phyloP scores from a whole-genome alignment of 1,139 yeast genomes.

The Blastobotrys raffinosifermentans region DNA sequence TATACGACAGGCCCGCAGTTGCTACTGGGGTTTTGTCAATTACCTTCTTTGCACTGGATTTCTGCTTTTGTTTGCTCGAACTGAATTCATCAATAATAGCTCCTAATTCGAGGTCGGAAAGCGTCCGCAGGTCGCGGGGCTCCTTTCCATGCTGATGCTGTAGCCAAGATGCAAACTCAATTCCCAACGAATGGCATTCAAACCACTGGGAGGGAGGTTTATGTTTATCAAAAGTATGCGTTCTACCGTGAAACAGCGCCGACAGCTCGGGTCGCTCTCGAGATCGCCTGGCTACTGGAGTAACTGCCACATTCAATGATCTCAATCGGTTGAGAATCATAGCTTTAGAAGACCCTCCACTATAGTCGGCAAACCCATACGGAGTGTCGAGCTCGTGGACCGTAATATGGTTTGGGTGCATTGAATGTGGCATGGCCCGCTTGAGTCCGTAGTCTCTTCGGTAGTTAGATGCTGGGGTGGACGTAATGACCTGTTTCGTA shows the following conservation, averaged over 20 bases:
- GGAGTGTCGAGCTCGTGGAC: constrained; percentile 43
- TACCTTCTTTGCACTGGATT: background rate
- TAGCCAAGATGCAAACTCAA: constrained; percentile 2
- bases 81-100: background rate
- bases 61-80: background rate
- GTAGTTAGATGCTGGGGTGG: constrained; percentile 42
- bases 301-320: constrained; percentile 35
- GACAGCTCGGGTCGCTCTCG: constrained; percentile 8
- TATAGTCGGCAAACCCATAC: constrained; percentile 46
- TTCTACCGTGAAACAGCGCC: constrained; percentile 9
- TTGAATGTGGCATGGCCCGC: constrained; percentile 42
- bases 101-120: background rate
- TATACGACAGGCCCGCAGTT: constrained; percentile 21
- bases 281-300: constrained; percentile 9
- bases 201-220: no score
- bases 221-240: background rate
- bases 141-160: background rate
- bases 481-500: constrained; percentile 47
- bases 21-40: constrained; percentile 9
- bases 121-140: background rate
- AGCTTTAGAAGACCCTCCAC: constrained; percentile 41
- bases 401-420: constrained; percentile 40
- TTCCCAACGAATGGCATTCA: no score
- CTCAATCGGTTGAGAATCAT: constrained; percentile 44
- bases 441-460: constrained; percentile 55